phyloP scores from a whole-genome alignment of 768 basidiomycete species.

The Paxillus involutus region DNA sequence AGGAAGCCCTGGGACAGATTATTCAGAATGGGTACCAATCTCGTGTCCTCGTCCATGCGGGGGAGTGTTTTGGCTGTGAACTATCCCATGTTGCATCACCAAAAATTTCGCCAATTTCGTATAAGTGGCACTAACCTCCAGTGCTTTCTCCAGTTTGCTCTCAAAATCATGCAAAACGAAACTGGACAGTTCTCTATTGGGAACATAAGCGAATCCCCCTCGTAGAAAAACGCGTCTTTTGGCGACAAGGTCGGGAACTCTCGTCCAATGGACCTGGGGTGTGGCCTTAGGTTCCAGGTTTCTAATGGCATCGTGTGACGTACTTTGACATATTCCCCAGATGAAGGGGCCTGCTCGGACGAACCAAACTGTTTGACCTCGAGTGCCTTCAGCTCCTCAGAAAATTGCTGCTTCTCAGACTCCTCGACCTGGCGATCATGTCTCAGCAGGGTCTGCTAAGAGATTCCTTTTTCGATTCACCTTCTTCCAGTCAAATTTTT shows the following conservation, averaged over 20 bases:
- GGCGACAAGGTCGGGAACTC: conserved; percentile 90
- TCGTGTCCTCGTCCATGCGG: conserved; percentile 91
- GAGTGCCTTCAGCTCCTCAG: conserved; percentile 44
- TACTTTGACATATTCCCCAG: conserved; percentile 70
- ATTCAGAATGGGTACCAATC: conserved; percentile 83
- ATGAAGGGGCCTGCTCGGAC: background rate
- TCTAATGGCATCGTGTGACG: background rate
- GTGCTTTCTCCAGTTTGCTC: conserved; percentile 61
- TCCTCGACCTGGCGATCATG: conserved; percentile 47
- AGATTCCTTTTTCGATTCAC: conserved; percentile 36
- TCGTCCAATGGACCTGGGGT: conserved; percentile 91
- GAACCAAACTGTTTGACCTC: conserved; percentile 12
- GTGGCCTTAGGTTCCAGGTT: background rate
- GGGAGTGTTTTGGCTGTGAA: conserved; percentile 84
- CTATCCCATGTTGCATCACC: conserved; percentile 40
- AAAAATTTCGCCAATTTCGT: background rate
- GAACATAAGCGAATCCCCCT: conserved; percentile 88
- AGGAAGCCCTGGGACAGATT: conserved; percentile 94
- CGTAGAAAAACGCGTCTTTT: conserved; percentile 75
- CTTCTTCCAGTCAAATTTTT: conserved; percentile 63
- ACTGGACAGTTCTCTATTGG: conserved; percentile 71
- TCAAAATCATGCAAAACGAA: conserved; percentile 89
- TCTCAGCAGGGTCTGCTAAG: conserved; percentile 1
- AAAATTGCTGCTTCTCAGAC: conserved; percentile 52
- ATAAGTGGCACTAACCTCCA: conserved; percentile 60